phyloP scores from a whole-genome alignment of 371 early-diverging fungal species.

The Mucor sp. region DNA sequence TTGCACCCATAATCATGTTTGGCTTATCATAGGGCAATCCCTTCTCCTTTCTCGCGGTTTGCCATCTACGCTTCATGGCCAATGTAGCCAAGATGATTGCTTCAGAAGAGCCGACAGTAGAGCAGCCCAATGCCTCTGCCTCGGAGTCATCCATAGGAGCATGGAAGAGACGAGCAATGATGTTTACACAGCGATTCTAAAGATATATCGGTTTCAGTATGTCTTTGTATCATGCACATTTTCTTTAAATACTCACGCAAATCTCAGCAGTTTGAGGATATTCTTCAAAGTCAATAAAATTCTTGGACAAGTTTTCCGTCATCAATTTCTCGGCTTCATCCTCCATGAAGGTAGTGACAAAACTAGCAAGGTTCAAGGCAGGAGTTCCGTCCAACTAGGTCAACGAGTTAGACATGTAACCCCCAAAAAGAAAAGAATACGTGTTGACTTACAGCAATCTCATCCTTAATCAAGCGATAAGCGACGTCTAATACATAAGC shows the following conservation, averaged over 20 bases:
- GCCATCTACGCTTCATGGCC: slow-evolving; percentile 79
- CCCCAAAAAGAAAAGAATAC: no score
- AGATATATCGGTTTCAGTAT: not conserved
- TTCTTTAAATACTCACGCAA: slow-evolving; percentile 27
- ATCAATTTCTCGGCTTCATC: slow-evolving; percentile 75
- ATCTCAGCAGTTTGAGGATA: slow-evolving; percentile 59
- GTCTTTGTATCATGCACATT: no score
- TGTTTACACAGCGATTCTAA: slow-evolving; percentile 72
- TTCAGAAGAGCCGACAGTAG: slow-evolving; percentile 76
- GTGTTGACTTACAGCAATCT: slow-evolving; percentile 33
- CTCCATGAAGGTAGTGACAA: slow-evolving; percentile 67
- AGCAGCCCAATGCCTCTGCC: slow-evolving; percentile 56
- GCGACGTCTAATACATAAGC: slow-evolving; percentile 38
- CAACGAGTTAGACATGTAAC: not conserved
- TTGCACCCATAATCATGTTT: slow-evolving; percentile 72
- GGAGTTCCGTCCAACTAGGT: slow-evolving; percentile 70
- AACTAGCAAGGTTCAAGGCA: slow-evolving; percentile 73
- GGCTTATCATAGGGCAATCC: slow-evolving; percentile 67
- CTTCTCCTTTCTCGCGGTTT: slow-evolving; percentile 46
- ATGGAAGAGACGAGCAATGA: slow-evolving; percentile 68
- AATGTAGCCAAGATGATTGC: slow-evolving; percentile 72
- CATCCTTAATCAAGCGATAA: slow-evolving; percentile 48
- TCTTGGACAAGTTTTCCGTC: slow-evolving; percentile 68
- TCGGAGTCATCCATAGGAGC: slow-evolving; percentile 44
- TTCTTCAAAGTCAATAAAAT: slow-evolving; percentile 75